Evolutionary conservation across 2,329 filamentous ascomycete species (phyloP), one percentile per base, ranked within the genome.

Genomic region (Paecilomyces sp.): DNA sequence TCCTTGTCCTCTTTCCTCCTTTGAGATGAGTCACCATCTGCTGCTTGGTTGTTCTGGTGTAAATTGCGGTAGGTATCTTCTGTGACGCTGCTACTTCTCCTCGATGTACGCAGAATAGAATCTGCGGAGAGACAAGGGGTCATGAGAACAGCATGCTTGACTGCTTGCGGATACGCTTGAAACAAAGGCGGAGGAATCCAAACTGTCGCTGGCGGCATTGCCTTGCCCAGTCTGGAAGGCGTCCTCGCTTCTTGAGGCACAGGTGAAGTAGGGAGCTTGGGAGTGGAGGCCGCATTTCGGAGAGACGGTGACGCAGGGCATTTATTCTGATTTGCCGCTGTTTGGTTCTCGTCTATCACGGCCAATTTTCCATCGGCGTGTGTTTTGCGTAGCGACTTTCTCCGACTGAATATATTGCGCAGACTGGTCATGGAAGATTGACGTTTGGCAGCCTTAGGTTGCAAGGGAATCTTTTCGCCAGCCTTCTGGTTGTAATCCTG

Each of bases 141-240:
- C 28, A 87, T 83, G 2, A 96, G 79, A 15, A 83, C 85, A 11
- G 85, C 86, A 71, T 94, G 85, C 68, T 89, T 92, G 65, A 91
- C 83, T 2, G 91, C 86, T 73, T 96, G 92, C 0, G 90, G 88
- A 70, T 92, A 96, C 12, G 90, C 91, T 71, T 96, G 89, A 72
- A 92, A 95, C 12, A 97, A 77, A 1, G 91, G 90, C 6, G 91
- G 90, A 15, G 87, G 83, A 59, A 85, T 83, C 87, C 87, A 90
- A 66, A 66, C 68, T 60, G 67, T 71, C 66, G 58, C 65, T n/a
- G 63, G 63, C 9, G 64, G 63, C 1, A 63, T 51, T 1, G 63
- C 55, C 11, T 71, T 73, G 4, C 56, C 55, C 36, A 62, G 50
- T 7, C 67, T 68, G 15, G 67, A 52, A 7, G 61, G 65, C 12